Evolutionary conservation across 768 basidiomycete species (phyloP).

Genomic region (Phanerochaete sordida): DNA sequence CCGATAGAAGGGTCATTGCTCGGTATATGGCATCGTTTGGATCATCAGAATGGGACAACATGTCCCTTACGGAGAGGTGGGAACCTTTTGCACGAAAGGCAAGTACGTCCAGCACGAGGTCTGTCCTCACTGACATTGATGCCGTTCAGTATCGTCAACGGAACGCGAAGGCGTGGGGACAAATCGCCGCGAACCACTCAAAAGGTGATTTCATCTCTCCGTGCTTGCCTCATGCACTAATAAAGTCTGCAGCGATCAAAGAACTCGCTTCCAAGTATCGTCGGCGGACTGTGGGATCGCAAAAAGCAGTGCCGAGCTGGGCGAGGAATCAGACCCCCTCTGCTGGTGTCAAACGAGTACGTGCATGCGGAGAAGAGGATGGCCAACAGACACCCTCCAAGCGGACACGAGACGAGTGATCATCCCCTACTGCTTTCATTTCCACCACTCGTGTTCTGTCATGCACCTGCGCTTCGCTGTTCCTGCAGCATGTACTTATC

Average conservation of each 20-base stretch:
- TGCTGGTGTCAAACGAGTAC: not conserved
- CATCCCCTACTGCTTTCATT: not conserved
- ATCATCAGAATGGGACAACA: constrained; percentile 40
- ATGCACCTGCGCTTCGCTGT: too few relatives aligned
- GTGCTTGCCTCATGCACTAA: not conserved
- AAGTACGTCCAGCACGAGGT: not conserved
- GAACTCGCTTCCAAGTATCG: not conserved
- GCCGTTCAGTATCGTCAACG: constrained; percentile 47
- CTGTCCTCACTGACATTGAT: not conserved
- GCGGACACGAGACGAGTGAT: not conserved
- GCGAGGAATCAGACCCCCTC: not conserved
- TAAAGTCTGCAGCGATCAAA: not conserved
- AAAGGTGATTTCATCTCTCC: constrained; percentile 30
- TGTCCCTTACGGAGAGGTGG: constrained; percentile 49
- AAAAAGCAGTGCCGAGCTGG: constrained; percentile 3
- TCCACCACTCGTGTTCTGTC: not conserved
- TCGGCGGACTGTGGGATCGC: not conserved
- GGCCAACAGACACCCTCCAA: not conserved
- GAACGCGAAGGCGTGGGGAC: constrained; percentile 55
- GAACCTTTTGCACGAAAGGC: constrained; percentile 50
- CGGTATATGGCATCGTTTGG: constrained; percentile 50
- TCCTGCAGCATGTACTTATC: too few relatives aligned
- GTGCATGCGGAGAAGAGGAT: not conserved
- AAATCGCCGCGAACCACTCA: constrained; percentile 54
- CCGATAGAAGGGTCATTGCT: constrained; percentile 60